Base-by-base conservation (phyloP, 1,284 basidiomycete species). In the Trametes sp. region DNA sequence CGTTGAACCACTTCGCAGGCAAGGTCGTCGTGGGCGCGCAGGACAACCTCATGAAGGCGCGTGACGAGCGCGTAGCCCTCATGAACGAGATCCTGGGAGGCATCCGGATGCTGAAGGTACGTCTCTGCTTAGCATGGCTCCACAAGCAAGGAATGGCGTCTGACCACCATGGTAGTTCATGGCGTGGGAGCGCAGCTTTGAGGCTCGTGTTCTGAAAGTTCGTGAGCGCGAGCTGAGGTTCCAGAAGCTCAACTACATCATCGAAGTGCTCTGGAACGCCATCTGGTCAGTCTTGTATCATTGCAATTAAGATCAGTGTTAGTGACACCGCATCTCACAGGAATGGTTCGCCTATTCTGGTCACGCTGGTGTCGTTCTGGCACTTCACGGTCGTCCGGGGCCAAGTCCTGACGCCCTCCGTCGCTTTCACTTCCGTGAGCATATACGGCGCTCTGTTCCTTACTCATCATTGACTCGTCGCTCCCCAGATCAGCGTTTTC, bases 61-160 rank as follows among this genome's bases (percentile, higher is more conserved):
- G 95, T 24, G 96, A 98, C 70, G 92, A 95, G 76, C 87, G 96
- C 52, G 94, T 96, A 21, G 83, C 90, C 1, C 79, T 97, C 49
- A 98, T 97, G 95, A 97, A 97, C 71, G 95, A 97, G 86, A 87
- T 96, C 57, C 80, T 98, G 8, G 92, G 93, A 52, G 93, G 87
- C 3, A 95, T 98, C 65, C 84, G 94, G n/a, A 96, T 97, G 93
- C 85, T 97, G 70, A 97, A 98, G 82, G 87, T 88, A 44, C 5
- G 63, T 41, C 1, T 2, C 4, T 7, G 1, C n/a, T n/a, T n/a
- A 14, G 19, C 10, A 1, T 19, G 21, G 13, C 16, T 4, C 5
- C 10, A 2, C 7, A 2, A 6, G 4, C 21, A 5, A 21, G 28
- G 24, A 13, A 29, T 2, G 1, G 10, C 35, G n/a, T 19, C 54